Evolutionary conservation across 306 rosid genomes (phyloP).

Genomic region (Dryas alaskensis): DNA sequence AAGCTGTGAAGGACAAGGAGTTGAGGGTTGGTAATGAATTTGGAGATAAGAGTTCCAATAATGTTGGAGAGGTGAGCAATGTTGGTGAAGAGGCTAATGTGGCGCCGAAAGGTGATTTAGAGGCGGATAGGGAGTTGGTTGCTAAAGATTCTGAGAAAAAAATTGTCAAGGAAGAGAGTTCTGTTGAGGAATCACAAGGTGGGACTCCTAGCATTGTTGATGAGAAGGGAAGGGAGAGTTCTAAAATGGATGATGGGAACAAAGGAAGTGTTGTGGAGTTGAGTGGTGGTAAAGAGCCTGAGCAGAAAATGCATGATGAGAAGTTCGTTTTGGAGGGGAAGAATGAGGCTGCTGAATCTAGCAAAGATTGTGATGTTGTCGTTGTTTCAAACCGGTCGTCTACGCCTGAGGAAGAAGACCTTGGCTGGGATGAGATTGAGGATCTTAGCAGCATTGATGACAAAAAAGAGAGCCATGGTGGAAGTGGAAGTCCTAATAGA

Average conservation of each 20-base stretch:
- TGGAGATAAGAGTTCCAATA: constrained; percentile 16
- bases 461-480: constrained; percentile 42
- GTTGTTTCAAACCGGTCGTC: constrained; percentile 38
- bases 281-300: constrained; percentile 26
- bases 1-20: constrained; percentile 16
- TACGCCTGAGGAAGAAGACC: constrained; percentile 60
- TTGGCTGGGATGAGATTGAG: constrained; percentile 93
- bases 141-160: constrained; percentile 22
- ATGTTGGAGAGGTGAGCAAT: constrained; percentile 27
- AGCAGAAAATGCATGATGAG: constrained; percentile 33
- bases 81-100: constrained; percentile 20
- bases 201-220: constrained; percentile 28
- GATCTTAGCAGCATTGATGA: constrained; percentile 75
- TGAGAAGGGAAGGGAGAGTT: constrained; percentile 22
- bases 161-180: constrained; percentile 31
- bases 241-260: constrained; percentile 11
- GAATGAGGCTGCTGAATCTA: constrained; percentile 37
- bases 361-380: constrained; percentile 33
- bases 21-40: background rate
- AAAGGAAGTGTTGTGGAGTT: constrained; percentile 22
- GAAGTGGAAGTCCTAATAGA: constrained; percentile 28
- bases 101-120: constrained; percentile 14
- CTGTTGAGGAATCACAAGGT: constrained; percentile 24
- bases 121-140: constrained; percentile 24
- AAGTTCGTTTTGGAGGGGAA: constrained; percentile 28